Evolutionary conservation across 2,329 filamentous ascomycete species (phyloP).

Genomic region (Neocucurbitaria cava): DNA sequence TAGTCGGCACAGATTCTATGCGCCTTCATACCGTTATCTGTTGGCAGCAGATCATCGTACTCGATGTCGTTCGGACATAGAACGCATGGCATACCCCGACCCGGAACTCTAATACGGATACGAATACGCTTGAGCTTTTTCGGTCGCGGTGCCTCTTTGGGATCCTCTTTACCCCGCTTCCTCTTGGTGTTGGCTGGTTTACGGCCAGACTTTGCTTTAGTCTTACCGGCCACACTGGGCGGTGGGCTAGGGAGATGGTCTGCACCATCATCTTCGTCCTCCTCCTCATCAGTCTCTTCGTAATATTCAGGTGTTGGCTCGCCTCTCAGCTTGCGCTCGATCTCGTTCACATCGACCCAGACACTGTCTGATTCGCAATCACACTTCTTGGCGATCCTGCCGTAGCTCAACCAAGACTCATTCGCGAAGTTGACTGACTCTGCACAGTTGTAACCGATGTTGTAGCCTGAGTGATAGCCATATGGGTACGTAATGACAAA

Average conservation of each 20-base stretch:
- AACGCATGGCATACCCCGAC: constrained; percentile 82
- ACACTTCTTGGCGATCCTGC: constrained; percentile 94
- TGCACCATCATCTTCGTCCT: constrained; percentile 65
- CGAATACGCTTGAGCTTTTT: constrained; percentile 76
- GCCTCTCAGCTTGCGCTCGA: constrained; percentile 90
- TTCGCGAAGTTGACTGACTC: constrained; percentile 98
- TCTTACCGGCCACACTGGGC: constrained; percentile 73
- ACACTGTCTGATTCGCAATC: constrained; percentile 97
- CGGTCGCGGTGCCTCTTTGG: constrained; percentile 58
- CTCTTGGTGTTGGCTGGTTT: constrained; percentile 72
- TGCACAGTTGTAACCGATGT: constrained; percentile 97
- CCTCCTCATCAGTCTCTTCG: constrained; percentile 76
- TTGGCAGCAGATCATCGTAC: constrained; percentile 81
- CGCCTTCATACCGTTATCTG: constrained; percentile 84
- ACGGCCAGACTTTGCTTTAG: constrained; percentile 70
- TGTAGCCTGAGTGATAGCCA: constrained; percentile 97
- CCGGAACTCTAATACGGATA: constrained; percentile 73
- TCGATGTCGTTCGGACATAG: constrained; percentile 91
- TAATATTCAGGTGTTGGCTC: constrained; percentile 82
- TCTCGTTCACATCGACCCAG: constrained; percentile 96
- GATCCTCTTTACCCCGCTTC: constrained; percentile 55
- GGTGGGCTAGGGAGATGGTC: constrained; percentile 78
- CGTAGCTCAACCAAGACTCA: constrained; percentile 93
- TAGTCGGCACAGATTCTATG: constrained; percentile 90
- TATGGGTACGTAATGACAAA: constrained; percentile 99